Base-by-base conservation (phyloP, 2,329 filamentous ascomycete genomes). In the Fusarium begoniae region DNA sequence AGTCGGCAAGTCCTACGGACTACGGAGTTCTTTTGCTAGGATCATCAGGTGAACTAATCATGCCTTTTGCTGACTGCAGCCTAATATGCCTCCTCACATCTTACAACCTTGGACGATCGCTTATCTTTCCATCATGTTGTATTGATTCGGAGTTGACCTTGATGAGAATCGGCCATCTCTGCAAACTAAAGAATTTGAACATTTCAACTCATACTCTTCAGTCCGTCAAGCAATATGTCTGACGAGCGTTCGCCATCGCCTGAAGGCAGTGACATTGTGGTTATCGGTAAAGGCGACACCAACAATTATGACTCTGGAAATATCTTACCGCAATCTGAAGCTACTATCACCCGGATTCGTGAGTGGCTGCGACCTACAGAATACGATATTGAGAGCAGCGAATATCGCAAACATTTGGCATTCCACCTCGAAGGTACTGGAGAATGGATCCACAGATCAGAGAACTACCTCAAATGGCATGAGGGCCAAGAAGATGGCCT, bases 301-400 rank as follows among this genome's bases (percentile, higher is more conserved):
- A 80, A 73, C 64, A 75, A 83, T 54, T 82, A 78, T 69, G 82
- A 82, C 47, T 67, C 74, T 2, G 78, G 78, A 2, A 73, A 82
- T 12, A 78, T 83, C 22, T 73, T 84, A 2, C 80, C 81, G 1
- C 60, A 80, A 43, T 50, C 75, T 3, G 61, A 68, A 3, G 72
- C 78, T 8, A 68, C 65, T 4, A 74, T 84, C 17, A 74, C 75
- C 66, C 66, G 51, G 12, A 70, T 77, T 28, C 64, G 60, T 6
- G 17, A 71, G 26, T 76, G 75, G 75, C 32, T 77, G 15, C 47
- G 45, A 13, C 71, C 75, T 20, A 77, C 75, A 22, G 62, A 67
- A n/a, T 77, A 76, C 14, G 20, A 63, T 5, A 48, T 60, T 24
- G 60, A 64, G 28, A 71, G 73, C 18, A 58, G 69, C 17, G 75